Evolutionary conservation across 1,284 basidiomycete species (phyloP).

Genomic region (Tylopilus sp.): DNA sequence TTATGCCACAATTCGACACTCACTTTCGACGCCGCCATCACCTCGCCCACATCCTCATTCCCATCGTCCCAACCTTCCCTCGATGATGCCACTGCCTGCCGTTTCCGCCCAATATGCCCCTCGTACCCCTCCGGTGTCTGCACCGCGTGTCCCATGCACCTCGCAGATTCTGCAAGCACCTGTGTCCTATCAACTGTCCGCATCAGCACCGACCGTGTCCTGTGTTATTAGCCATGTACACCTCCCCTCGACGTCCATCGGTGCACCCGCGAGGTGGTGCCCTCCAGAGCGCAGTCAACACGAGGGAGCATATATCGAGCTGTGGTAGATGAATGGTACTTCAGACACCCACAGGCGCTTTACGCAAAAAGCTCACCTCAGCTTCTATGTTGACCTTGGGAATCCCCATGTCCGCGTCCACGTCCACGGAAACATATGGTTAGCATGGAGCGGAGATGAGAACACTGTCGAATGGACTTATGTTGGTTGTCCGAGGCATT

Average conservation of each 20-base stretch:
- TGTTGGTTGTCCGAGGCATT: slow-evolving; percentile 7
- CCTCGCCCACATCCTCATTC: slow-evolving; percentile 23
- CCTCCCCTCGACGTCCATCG: slow-evolving; percentile 32
- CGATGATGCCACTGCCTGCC: slow-evolving; percentile 23
- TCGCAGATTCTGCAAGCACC: slow-evolving; percentile 39
- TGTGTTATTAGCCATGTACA: slow-evolving; percentile 4
- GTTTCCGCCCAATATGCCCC: slow-evolving; percentile 14
- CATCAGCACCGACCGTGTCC: neutral
- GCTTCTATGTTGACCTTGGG: slow-evolving; percentile 60
- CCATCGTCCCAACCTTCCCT: neutral
- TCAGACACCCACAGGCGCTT: slow-evolving; percentile 61
- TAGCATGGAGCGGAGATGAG: neutral
- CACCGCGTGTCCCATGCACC: slow-evolving; percentile 34
- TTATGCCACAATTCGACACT: slow-evolving; percentile 26
- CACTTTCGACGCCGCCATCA: slow-evolving; percentile 24
- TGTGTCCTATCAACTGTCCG: slow-evolving; percentile 17
- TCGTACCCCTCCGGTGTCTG: slow-evolving; percentile 40
- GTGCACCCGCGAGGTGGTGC: slow-evolving; percentile 20
- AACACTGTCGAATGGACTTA: slow-evolving; percentile 8
- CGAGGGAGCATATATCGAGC: slow-evolving; percentile 45
- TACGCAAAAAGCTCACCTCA: slow-evolving; percentile 68
- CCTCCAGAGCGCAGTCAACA: slow-evolving; percentile 45
- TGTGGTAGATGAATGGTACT: slow-evolving; percentile 16
- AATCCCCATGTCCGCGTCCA: slow-evolving; percentile 40
- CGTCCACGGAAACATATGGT: slow-evolving; percentile 9